These are phyloP conservation scores for Saccharomycopsis javanensis DNA, from an alignment of 805 yeast species.

Conservation along the genomic window DNA sequence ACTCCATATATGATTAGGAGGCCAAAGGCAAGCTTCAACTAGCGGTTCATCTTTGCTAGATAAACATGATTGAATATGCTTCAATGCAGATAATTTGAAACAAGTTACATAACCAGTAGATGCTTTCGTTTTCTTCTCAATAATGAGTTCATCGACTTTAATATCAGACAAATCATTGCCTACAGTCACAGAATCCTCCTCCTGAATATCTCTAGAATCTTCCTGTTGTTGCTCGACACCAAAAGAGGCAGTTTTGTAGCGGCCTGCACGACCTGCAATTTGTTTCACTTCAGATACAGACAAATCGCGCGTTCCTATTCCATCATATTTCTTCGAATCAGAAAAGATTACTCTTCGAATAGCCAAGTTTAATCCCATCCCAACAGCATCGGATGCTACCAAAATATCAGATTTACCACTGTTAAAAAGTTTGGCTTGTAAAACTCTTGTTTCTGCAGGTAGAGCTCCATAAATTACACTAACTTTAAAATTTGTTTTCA, in stretches of 20 bases:
- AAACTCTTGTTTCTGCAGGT: constrained; percentile 89
- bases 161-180: constrained; percentile 5
- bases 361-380: constrained; percentile 90
- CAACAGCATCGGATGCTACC: constrained; percentile 94
- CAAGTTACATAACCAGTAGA: constrained; percentile 14
- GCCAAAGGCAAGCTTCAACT: constrained; percentile 64
- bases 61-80: constrained; percentile 38
- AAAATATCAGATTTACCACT: constrained; percentile 70
- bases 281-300: constrained; percentile 70
- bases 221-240: too few species aligned
- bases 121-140: background rate
- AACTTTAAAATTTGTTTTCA: constrained; percentile 50
- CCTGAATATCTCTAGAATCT: too few species aligned
- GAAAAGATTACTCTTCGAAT: constrained; percentile 75
- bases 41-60: constrained; percentile 42
- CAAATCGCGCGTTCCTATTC: constrained; percentile 38
- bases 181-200: background rate
- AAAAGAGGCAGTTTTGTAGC: constrained; percentile 41
- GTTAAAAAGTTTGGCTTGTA: constrained; percentile 75
- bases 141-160: background rate
- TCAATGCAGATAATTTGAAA: constrained; percentile 3
- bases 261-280: constrained; percentile 94
- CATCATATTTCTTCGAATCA: constrained; percentile 60
- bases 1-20: constrained; percentile 63
- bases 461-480: constrained; percentile 92